phyloP scores from a whole-genome alignment of 2,329 filamentous ascomycete species.

The Colletotrichum noveboracense region DNA sequence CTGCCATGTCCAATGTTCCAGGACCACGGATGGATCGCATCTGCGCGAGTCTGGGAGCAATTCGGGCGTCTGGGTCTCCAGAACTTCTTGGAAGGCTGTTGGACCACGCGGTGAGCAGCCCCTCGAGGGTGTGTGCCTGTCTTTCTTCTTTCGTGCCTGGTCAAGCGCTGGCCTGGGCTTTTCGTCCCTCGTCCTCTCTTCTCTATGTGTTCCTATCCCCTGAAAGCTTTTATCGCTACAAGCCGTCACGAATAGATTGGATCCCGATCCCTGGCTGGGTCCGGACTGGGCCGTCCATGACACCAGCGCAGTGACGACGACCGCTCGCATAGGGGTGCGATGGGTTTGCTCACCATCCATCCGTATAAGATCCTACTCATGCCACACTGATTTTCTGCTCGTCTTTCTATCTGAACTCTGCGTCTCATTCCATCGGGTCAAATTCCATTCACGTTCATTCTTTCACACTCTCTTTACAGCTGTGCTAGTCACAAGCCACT shows the following conservation, averaged over 20 bases:
- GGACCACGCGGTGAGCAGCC: background rate
- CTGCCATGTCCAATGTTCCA: conserved; percentile 1
- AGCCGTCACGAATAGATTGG: conserved; percentile 17
- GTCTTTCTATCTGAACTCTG: conserved; percentile 8
- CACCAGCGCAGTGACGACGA: background rate
- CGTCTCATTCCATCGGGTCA: conserved; percentile 13
- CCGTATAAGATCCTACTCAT: conserved; percentile 17
- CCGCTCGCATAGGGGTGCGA: background rate
- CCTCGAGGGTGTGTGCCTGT: background rate
- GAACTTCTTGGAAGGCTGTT: background rate
- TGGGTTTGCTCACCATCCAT: background rate
- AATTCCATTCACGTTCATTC: conserved; percentile 21
- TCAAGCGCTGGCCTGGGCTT: background rate
- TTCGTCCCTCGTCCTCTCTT: background rate
- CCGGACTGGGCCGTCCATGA: conserved; percentile 13
- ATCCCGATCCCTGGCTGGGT: background rate
- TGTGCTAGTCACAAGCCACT: conserved; percentile 25
- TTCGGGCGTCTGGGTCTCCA: background rate
- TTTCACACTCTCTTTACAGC: conserved; percentile 19
- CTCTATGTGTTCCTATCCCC: background rate
- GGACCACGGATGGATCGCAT: conserved; percentile 6
- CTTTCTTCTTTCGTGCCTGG: background rate
- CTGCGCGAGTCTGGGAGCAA: background rate
- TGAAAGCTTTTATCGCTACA: conserved; percentile 11
- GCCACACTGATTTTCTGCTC: background rate